These are phyloP conservation scores for Sporothrix schenckii DNA, from an alignment of 2,329 filamentous ascomycete species.

Conservation along the genomic window DNA sequence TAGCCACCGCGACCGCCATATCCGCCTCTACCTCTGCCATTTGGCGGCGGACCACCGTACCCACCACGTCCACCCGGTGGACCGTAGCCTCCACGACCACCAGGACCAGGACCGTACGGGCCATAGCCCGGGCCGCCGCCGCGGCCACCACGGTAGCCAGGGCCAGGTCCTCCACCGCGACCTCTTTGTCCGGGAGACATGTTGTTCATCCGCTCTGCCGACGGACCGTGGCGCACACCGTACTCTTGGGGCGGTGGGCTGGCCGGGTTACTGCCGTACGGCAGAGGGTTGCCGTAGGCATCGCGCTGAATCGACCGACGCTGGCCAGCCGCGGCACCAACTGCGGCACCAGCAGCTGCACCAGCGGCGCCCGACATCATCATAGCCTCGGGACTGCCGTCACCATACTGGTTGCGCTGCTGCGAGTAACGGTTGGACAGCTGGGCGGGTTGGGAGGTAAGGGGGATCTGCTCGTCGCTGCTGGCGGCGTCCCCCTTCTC, in stretches of 20 bases:
- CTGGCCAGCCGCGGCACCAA: conserved; percentile 20
- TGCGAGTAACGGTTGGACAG: conserved; percentile 51
- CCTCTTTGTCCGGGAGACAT: conserved; percentile 47
- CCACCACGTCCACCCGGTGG: conserved; percentile 43
- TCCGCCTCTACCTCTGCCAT: conserved; percentile 43
- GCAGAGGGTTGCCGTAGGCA: conserved; percentile 65
- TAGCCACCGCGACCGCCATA: conserved; percentile 46
- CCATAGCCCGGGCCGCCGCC: conserved; percentile 50
- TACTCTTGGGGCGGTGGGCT: conserved; percentile 50
- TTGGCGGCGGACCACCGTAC: conserved; percentile 44
- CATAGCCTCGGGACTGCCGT: conserved; percentile 24
- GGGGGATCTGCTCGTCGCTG: conserved; percentile 70
- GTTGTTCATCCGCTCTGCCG: conserved; percentile 53
- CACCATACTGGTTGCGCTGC: conserved; percentile 60
- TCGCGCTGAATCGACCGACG: conserved; percentile 53
- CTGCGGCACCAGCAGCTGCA: not conserved
- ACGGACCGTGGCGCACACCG: conserved; percentile 52
- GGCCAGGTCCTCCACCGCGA: conserved; percentile 51
- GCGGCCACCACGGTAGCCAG: conserved; percentile 53
- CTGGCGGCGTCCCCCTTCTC: conserved; percentile 65
- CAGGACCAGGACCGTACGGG: conserved; percentile 52
- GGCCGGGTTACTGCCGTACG: conserved; percentile 55
- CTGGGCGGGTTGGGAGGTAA: conserved; percentile 67
- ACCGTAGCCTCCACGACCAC: conserved; percentile 48
- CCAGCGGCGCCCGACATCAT: conserved; percentile 40